Base-by-base conservation (phyloP, 306 rosid genomes). In the Benincasa hispida region DNA sequence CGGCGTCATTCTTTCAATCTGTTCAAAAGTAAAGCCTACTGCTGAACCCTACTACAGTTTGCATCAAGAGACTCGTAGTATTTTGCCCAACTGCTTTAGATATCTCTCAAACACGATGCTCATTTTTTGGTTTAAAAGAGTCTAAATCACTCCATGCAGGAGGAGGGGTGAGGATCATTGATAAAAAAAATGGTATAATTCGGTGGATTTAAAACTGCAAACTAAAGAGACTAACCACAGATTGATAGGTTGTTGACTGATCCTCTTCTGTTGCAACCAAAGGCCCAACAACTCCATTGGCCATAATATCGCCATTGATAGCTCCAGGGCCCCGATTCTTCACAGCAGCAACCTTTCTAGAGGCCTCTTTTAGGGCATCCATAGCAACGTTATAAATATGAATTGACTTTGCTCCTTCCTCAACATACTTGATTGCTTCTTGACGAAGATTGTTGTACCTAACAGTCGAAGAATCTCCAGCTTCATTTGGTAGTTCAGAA, bases 401-500 rank as follows among this genome's bases (percentile, higher is more conserved):
- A 81, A 93, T 85, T 65, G 98, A 93, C 81, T 88, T 93, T 65
- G 97, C 96, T 74, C 98, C 97, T 76, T 93, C 96, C 86, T 93
- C 98, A 10, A 91, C 98, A 75, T 82, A 93, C 66, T 88, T 93
- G 79, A 87, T 88, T 77, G 93, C 97, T 79, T 91, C 98, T 84
- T 89, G 93, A 39, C 93, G 97, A 41, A 91, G 87, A 85, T 80
- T 91, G 79, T 91, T 88, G 76, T 86, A 87, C 35, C 89, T 82
- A 74, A 89, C 92, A 45, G 89, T 82, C 77, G 76, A 78, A 77
- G 91, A 84, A 61, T 89, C 93, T 35, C 76, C 76, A 67, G 92
- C 85, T 83, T 77, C 83, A 50, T 79, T 84, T 27, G 89, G 85
- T 72, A 68, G 54, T 39, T 86, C 96, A 73, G 91, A 75, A 63